A percentile compares a stretch with the other conserved stretches of the same genome.
These are phyloP conservation scores for Pythium chondricola DNA, from an alignment of 352 stramenopile genomes.

Conservation along the genomic window DNA sequence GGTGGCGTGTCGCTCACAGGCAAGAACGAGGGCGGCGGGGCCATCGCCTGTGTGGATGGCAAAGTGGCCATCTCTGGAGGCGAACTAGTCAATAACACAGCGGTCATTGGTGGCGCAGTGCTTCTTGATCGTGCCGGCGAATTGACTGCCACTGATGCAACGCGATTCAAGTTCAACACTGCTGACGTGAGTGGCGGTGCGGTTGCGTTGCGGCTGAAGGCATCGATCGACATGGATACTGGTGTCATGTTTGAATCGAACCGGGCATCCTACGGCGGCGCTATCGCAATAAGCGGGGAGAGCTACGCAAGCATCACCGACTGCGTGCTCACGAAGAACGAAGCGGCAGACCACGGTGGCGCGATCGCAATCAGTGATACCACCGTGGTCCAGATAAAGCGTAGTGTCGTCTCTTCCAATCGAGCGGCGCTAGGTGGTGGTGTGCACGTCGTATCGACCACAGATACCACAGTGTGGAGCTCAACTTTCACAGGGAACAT, in stretches of 20 bases:
- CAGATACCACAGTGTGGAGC: slow-evolving; percentile 7
- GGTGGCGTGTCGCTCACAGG: slow-evolving; percentile 33
- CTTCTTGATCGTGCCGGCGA: slow-evolving; percentile 29
- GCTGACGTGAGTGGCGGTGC: slow-evolving; percentile 45
- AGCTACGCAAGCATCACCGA: background rate
- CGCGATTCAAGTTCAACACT: slow-evolving; percentile 32
- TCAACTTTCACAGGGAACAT: slow-evolving; percentile 28
- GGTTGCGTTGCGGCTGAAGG: slow-evolving; percentile 19
- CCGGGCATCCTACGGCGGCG: background rate
- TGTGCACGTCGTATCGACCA: slow-evolving; percentile 25
- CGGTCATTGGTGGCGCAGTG: slow-evolving; percentile 35
- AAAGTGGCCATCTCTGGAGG: slow-evolving; percentile 25
- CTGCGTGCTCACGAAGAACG: slow-evolving; percentile 31
- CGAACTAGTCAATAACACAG: slow-evolving; percentile 41
- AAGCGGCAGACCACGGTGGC: slow-evolving; percentile 30
- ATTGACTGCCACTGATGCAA: slow-evolving; percentile 14
- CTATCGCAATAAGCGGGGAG: background rate
- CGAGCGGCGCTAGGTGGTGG: slow-evolving; percentile 27
- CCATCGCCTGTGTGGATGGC: slow-evolving; percentile 35
- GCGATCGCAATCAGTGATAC: slow-evolving; percentile 28
- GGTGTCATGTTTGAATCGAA: slow-evolving; percentile 1
- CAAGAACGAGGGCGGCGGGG: slow-evolving; percentile 53
- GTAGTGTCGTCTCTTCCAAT: slow-evolving; percentile 24
- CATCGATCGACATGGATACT: slow-evolving; percentile 3
- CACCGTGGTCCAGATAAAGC: slow-evolving; percentile 13